Evolutionary conservation across 495 filamentous ascomycete species (phyloP), one percentile per base, ranked within the genome.

Genomic region (Penicillium flavigenum): DNA sequence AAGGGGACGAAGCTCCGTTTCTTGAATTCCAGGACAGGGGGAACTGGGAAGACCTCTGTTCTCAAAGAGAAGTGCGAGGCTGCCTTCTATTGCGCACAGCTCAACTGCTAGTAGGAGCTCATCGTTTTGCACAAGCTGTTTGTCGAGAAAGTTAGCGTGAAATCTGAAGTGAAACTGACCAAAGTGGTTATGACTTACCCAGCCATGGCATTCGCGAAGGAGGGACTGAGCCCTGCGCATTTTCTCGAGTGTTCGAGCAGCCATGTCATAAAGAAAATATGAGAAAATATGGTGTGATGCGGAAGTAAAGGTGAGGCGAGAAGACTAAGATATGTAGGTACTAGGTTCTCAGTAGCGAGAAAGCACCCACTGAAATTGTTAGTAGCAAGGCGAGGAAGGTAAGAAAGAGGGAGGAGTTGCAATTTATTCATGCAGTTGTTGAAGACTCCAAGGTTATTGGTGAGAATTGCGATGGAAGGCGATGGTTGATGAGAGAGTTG

Each of bases 161-260:
- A 5, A 9, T 29, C 1, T 47, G 16, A 31, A 17, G 12, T 29
- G 26, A 47, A 27, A 1, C 7, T 29, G 24, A 29, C 2, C 7
- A 14, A 29, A 29, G n/a, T 1, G 17, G 6, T 16, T 19, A 12
- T 27, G 20, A 31, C 27, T 47, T 47, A 31, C 46, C 46, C 46
- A 47, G 26, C 17, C 14, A 19, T 47, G 46, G n/a, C 46, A 47
- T 5, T 47, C 46, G 5, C 46, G 27, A 19, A 47, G 27, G 16
- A 47, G 46, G 46, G 26, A 31, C 7, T 47, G 27, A 11, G 46
- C 46, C n/a, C 31, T 32, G n/a, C 46, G 46, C n/a, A 47, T 47
- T 5, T 19, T 31, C 2, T 4, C 8, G 8, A 47, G 5, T 0
- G 1, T 12, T 5, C 1, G 26, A 12, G 46, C 9, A 2, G 46